Conservation (phyloP, 306 rosid species). For the Dalbergia cultrata region DNA sequence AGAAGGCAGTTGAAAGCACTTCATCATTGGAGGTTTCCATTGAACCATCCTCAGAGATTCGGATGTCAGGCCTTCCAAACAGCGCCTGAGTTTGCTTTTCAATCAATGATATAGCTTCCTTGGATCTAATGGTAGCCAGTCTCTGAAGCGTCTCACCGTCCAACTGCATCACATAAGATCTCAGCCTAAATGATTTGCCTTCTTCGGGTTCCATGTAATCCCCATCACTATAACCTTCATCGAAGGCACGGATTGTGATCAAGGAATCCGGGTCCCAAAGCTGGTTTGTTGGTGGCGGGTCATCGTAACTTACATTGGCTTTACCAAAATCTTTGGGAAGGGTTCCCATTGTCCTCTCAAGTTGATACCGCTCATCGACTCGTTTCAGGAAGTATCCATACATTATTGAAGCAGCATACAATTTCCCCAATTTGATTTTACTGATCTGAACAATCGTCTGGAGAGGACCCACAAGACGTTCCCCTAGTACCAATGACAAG, state of each 20-base stretch:
- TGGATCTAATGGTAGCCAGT: conserved; percentile 86
- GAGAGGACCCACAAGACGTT: conserved; percentile 82
- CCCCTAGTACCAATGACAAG: conserved; percentile 81
- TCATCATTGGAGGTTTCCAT: conserved; percentile 73
- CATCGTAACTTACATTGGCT: conserved; percentile 53
- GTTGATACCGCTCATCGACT: conserved; percentile 94
- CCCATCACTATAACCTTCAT: conserved; percentile 47
- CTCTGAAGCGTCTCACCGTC: conserved; percentile 87
- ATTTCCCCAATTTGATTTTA: conserved; percentile 91
- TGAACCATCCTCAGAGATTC: conserved; percentile 73
- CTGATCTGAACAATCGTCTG: conserved; percentile 77
- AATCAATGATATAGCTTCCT: conserved; percentile 92
- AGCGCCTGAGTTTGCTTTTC: conserved; percentile 96
- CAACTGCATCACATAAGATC: conserved; percentile 88
- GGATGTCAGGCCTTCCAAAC: conserved; percentile 85
- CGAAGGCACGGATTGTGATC: conserved; percentile 66
- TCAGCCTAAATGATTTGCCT: conserved; percentile 59
- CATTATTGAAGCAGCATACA: conserved; percentile 98
- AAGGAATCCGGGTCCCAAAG: conserved; percentile 95
- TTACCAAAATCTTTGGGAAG: conserved; percentile 73
- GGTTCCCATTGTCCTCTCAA: conserved; percentile 82
- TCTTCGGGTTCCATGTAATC: conserved; percentile 51
- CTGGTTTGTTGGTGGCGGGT: conserved; percentile 66
- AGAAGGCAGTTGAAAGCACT: conserved; percentile 66
- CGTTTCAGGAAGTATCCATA: conserved; percentile 95